These are phyloP conservation scores for Candida tetrigidarum DNA, from an alignment of 1,139 yeast genomes.

Conservation along the genomic window DNA sequence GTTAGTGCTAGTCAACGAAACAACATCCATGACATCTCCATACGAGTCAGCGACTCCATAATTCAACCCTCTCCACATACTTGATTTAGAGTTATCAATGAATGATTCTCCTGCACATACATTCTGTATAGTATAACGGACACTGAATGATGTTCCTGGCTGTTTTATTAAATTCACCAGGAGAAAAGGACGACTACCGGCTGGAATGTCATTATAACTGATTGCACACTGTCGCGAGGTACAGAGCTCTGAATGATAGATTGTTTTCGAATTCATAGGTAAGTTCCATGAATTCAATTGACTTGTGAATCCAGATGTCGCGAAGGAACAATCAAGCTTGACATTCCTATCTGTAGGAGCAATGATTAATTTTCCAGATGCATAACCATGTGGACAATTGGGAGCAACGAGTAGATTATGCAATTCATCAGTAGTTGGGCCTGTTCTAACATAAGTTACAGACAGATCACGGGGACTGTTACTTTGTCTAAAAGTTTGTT, in stretches of 20 bases:
- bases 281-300: slow-evolving; percentile 24
- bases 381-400: slow-evolving; percentile 35
- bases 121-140: neutral
- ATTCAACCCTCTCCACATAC: neutral
- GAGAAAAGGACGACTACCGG: slow-evolving; percentile 31
- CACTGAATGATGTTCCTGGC: too few relatives aligned
- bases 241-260: slow-evolving; percentile 19
- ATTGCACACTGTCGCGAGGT: slow-evolving; percentile 15
- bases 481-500: slow-evolving; percentile 5
- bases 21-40: neutral
- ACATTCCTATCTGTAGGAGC: slow-evolving; percentile 88
- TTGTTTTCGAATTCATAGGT: slow-evolving; percentile 19
- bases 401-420: slow-evolving; percentile 23
- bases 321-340: slow-evolving; percentile 37
- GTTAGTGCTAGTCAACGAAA: neutral
- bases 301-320: slow-evolving; percentile 23
- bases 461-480: neutral
- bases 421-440: slow-evolving; percentile 17
- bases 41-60: neutral
- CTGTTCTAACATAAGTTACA: slow-evolving; percentile 5
- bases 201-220: slow-evolving; percentile 26
- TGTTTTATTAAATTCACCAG: neutral
- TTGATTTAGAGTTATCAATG: neutral
- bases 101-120: neutral
- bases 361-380: slow-evolving; percentile 86